Evolutionary conservation across 176 grass and related monocot species (phyloP), one percentile per base, ranked within the genome.

Genomic region (Puya raimondii): DNA sequence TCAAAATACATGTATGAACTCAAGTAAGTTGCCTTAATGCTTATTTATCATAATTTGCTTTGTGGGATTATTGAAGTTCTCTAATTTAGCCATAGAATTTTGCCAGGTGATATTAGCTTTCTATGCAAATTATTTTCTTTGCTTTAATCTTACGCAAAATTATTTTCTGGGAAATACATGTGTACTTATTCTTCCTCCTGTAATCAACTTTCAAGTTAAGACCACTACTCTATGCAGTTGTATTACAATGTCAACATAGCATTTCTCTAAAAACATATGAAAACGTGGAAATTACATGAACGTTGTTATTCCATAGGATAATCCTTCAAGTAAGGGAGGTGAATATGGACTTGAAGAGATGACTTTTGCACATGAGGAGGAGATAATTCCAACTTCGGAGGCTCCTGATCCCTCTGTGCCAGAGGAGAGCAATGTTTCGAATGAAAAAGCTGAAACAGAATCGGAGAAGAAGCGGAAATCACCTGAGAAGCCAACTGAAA

Each of bases 281-380:
- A 42, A 42, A 18, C 27, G 47, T 26, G 65, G 26, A 63, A 26
- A 2, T 67, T 3, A 54, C 65, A 51, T 78, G 5, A 7, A 1
- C 0, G 64, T 4, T 69, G 58, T 65, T 58, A 65, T 84, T 57
- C 82, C 10, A 57, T 72, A 99, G 94, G 86, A 99, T 72, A 81
- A 89, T 70, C 63, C 67, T 66, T 70, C 70, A 57, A 80, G 26
- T 73, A 77, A 78, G 67, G 47, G 77, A 49, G 88, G 76, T 21
- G 79, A 65, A 64, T 96, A 96, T 86, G 78, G 53, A 80, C 69
- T 99, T 70, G 87, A 99, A 76, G 83, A 85, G 50, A 99, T 99
- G 94, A 93, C 74, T 78, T 99, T 91, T 74, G 78, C 89, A 68
- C 9, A 56, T 8, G 87, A 86, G 67, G 94, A 99, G 74, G 94